Base-by-base conservation (phyloP, 1,139 yeast species). In the Fermentozyma sake region DNA sequence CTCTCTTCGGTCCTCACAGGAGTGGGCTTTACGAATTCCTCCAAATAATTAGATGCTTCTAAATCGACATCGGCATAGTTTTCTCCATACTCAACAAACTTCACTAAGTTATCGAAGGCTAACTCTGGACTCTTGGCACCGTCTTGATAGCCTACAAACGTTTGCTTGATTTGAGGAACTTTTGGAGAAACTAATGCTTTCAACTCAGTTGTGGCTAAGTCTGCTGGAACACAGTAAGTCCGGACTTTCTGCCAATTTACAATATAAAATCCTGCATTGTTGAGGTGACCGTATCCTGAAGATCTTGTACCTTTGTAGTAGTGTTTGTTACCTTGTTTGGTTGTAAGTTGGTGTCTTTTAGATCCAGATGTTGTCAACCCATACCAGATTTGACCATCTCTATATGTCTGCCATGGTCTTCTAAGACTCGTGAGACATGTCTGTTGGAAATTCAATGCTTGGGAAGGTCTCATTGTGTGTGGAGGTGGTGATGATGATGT, bases 221-320 rank as follows among this genome's bases (percentile, higher is more conserved):
- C 66, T 2, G 67, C 60, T 3, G 99, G 99, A 7, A 79, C 87
- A 4, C 84, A 95, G 55, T 81, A 91, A 0, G 97, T 87, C 48
- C 96, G 72, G 17, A 89, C 98, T 50, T 81, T 86, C 22, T 61
- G 58, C 86, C 95, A 91, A 60, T 85, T 72, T 39, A 91, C 72
- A 10, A 75, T 66, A 55, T 85, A 93, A 19, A 75, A 72, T 30
- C 95, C 96, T 39, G 69, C 69, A 19, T 68, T 65, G 32, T 93
- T 81, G 51, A 82, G 76, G 33, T 68, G 70, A 50, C 99, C 99
- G 38, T 86, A 76, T 56, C 97, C 96, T 2, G 95, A 73, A 5
- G 98, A 85, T 37, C 97, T 75, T 12, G 97, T 91, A 64, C 98
- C 99, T 55, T 89, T 91, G 61, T 93, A 91, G 61, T 71, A 85